Percentiles rank a stretch among this genome's conserved stretches.
Conservation (phyloP, 331 rosid species). For the Acacia concinna region DNA sequence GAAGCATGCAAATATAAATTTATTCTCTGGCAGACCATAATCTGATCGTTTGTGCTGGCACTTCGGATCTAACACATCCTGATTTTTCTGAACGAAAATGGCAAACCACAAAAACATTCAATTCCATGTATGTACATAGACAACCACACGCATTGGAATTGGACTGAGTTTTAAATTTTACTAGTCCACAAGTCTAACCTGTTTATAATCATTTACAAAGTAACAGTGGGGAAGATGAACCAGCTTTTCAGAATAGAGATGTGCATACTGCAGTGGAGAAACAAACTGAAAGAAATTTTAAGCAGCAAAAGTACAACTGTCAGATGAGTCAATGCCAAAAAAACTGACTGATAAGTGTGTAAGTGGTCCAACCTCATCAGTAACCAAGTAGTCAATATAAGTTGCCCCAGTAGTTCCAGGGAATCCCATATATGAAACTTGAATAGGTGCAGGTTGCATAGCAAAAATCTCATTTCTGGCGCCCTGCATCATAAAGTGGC, state of each 20-base stretch:
- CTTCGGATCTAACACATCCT: slow-evolving; percentile 78
- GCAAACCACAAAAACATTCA: background rate
- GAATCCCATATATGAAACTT: slow-evolving; percentile 99
- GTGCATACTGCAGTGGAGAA: slow-evolving; percentile 73
- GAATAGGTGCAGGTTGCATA: slow-evolving; percentile 98
- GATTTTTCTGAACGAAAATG: slow-evolving; percentile 15
- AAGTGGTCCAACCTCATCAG: slow-evolving; percentile 85
- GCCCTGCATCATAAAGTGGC: slow-evolving; percentile 56
- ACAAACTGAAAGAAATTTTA: slow-evolving; percentile 65
- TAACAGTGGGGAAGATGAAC: slow-evolving; percentile 98
- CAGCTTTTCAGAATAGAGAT: slow-evolving; percentile 93
- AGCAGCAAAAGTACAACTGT: background rate
- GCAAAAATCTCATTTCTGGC: slow-evolving; percentile 99
- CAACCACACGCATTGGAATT: background rate
- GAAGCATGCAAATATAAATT: slow-evolving; percentile 95
- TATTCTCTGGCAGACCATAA: slow-evolving; percentile 90
- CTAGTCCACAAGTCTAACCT: slow-evolving; percentile 54
- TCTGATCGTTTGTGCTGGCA: slow-evolving; percentile 82
- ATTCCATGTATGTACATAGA: background rate
- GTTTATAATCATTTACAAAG: slow-evolving; percentile 96
- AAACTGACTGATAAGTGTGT: background rate
- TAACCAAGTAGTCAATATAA: slow-evolving; percentile 87
- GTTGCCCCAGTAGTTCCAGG: slow-evolving; percentile 98
- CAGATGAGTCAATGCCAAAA: background rate
- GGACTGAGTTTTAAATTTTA: background rate